Conservation (phyloP, 2,329 filamentous ascomycete species). For the Pyrenochaeta sp. region DNA sequence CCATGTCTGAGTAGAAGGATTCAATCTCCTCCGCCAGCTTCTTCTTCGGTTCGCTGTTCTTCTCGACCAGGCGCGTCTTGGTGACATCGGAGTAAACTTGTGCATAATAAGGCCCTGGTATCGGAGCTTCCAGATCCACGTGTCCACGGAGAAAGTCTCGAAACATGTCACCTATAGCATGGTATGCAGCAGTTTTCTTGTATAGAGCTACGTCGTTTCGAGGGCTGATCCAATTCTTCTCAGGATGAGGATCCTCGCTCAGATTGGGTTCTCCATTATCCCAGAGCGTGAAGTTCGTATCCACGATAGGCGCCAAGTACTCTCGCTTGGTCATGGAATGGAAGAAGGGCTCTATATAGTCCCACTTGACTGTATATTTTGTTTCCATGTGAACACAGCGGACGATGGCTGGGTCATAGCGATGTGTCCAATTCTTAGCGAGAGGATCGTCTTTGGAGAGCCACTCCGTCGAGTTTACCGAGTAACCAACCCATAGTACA, state of each 20-base stretch:
- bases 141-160: conserved; percentile 42
- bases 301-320: conserved; percentile 37
- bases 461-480: conserved; percentile 36
- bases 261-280: conserved; percentile 52
- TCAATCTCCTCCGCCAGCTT: conserved; percentile 37
- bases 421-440: conserved; percentile 37
- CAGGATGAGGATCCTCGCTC: conserved; percentile 30
- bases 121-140: conserved; percentile 38
- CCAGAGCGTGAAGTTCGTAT: conserved; percentile 39
- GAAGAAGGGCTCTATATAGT: conserved; percentile 42
- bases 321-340: conserved; percentile 28
- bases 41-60: conserved; percentile 32
- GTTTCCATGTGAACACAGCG: conserved; percentile 46
- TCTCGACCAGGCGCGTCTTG: conserved; percentile 56
- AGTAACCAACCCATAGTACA: conserved; percentile 47
- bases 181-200: conserved; percentile 47
- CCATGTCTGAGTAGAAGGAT: conserved; percentile 44
- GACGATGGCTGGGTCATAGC: conserved; percentile 41
- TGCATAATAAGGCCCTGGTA: conserved; percentile 38
- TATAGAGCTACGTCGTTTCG: conserved; percentile 33
- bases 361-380: conserved; percentile 44
- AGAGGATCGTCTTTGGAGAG: conserved; percentile 30
- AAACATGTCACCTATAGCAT: conserved; percentile 43
- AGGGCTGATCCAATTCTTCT: conserved; percentile 36
- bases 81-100: conserved; percentile 46